Evolutionary conservation across 2,329 filamentous ascomycete species (phyloP).

Genomic region (Annulohypoxylon truncatum): DNA sequence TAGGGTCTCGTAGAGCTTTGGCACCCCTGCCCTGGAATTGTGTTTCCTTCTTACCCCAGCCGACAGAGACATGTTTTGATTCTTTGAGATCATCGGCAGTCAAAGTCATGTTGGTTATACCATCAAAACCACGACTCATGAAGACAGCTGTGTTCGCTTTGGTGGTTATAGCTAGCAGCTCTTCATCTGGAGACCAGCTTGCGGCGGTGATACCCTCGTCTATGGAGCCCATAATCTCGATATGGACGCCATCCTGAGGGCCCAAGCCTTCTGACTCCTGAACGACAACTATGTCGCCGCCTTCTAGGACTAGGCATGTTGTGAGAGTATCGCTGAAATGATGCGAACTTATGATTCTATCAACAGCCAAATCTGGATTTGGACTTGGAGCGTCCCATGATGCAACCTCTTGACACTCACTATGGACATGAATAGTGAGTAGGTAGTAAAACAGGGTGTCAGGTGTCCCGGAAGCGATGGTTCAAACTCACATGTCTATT

Average conservation of each 20-base stretch:
- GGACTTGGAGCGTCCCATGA: constrained; percentile 91
- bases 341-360: constrained; percentile 82
- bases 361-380: constrained; percentile 77
- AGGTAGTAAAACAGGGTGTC: constrained; percentile 37
- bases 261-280: constrained; percentile 69
- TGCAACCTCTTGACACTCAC: constrained; percentile 67
- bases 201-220: constrained; percentile 91
- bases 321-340: constrained; percentile 84
- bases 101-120: constrained; percentile 79
- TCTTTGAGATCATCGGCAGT: constrained; percentile 80
- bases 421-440: constrained; percentile 39
- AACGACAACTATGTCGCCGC: constrained; percentile 90
- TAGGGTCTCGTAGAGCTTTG: constrained; percentile 88
- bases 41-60: constrained; percentile 98
- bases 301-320: constrained; percentile 85
- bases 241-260: constrained; percentile 74
- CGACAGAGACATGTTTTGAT: constrained; percentile 95
- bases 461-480: constrained; percentile 28
- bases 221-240: constrained; percentile 95
- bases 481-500: constrained; percentile 54
- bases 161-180: constrained; percentile 86
- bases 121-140: constrained; percentile 93
- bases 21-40: constrained; percentile 96
- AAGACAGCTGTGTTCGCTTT: constrained; percentile 83
- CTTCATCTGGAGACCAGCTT: constrained; percentile 94